A percentile compares a stretch with the other conserved stretches of the same genome.
Conservation (phyloP, 805 yeast genomes). For the Saturnispora quitensis region DNA sequence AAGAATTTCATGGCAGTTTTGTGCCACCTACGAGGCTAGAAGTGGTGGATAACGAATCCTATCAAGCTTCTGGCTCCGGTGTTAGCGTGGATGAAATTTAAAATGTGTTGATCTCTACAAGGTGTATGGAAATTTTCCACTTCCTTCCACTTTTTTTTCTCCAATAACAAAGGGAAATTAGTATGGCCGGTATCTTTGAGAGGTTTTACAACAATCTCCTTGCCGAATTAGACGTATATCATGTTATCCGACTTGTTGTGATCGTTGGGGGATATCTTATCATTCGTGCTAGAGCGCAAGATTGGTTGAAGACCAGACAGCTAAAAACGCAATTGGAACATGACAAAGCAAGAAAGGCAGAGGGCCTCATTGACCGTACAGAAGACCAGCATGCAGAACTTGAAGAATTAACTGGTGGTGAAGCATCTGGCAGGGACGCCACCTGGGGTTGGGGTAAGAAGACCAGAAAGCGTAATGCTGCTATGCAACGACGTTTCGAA, state of each 20-base stretch:
- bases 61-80: not conserved
- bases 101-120: not conserved
- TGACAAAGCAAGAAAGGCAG: slow-evolving; percentile 37
- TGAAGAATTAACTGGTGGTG: slow-evolving; percentile 8
- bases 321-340: slow-evolving; percentile 35
- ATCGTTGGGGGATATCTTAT: slow-evolving; percentile 57
- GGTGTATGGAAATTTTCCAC: not conserved
- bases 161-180: not conserved
- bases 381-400: slow-evolving; percentile 22
- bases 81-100: slow-evolving; percentile 1
- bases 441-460: slow-evolving; percentile 76
- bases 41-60: slow-evolving; percentile 37
- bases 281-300: slow-evolving; percentile 46
- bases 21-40: slow-evolving; percentile 61
- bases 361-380: slow-evolving; percentile 26
- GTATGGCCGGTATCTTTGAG: not conserved
- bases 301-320: slow-evolving; percentile 49
- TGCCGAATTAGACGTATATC: slow-evolving; percentile 37
- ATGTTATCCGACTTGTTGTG: slow-evolving; percentile 38
- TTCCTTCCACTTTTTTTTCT: not conserved
- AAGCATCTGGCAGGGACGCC: slow-evolving; percentile 28
- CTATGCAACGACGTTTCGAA: slow-evolving; percentile 46
- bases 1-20: slow-evolving; percentile 62
- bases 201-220: slow-evolving; percentile 9
- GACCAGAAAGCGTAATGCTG: slow-evolving; percentile 52